Conservation (phyloP, 805 yeast species). For the Kuraishia hungarica region DNA sequence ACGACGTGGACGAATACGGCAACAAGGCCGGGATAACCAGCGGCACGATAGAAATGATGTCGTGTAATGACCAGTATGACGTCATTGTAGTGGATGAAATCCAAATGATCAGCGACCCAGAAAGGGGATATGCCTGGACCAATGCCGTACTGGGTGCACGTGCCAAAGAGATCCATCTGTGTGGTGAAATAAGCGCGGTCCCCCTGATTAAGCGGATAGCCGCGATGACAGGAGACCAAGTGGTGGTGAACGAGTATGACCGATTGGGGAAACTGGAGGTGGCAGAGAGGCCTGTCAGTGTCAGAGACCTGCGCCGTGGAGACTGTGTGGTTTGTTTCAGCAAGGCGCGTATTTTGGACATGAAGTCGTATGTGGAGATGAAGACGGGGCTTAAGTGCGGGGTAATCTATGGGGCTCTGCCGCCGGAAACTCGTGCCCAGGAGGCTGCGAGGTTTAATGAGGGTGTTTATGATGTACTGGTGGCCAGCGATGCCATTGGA, state of each 20-base stretch:
- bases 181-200: constrained; percentile 90
- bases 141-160: constrained; percentile 79
- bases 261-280: constrained; percentile 68
- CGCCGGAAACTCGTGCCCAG: constrained; percentile 85
- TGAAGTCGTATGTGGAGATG: constrained; percentile 63
- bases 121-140: constrained; percentile 93
- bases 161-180: constrained; percentile 80
- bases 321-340: constrained; percentile 90
- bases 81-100: constrained; percentile 92
- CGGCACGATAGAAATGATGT: constrained; percentile 92
- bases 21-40: constrained; percentile 67
- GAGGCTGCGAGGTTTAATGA: constrained; percentile 75
- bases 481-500: constrained; percentile 96
- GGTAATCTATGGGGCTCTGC: constrained; percentile 89
- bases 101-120: constrained; percentile 80
- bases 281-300: constrained; percentile 29
- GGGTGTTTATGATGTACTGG: constrained; percentile 74
- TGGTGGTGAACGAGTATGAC: constrained; percentile 61
- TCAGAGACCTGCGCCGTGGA: constrained; percentile 47
- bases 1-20: constrained; percentile 61
- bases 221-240: constrained; percentile 68
- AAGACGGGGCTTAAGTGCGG: constrained; percentile 64
- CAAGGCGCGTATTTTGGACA: constrained; percentile 58
- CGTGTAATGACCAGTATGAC: constrained; percentile 60
- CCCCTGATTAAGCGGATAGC: constrained; percentile 53